Evolutionary conservation across 2,329 filamentous ascomycete species (phyloP).

Genomic region (Anthostomella pinea): DNA sequence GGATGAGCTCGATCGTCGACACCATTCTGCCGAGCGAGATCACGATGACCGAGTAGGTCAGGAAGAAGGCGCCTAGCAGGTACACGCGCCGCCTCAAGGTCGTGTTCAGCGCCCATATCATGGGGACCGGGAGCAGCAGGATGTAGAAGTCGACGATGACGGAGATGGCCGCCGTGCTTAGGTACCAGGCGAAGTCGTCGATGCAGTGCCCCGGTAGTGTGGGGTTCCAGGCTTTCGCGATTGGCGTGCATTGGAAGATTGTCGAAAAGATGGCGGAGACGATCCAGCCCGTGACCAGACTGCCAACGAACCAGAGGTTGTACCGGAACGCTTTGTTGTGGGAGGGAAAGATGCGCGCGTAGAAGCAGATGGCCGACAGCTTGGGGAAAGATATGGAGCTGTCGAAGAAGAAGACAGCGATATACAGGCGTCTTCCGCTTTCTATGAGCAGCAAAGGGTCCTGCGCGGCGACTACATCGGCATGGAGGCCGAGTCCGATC

Average conservation of each 20-base stretch:
- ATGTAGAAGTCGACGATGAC: conserved; percentile 13
- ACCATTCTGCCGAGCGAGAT: conserved; percentile 12
- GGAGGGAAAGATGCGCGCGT: conserved; percentile 13
- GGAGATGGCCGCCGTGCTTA: conserved; percentile 8
- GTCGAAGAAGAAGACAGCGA: conserved; percentile 18
- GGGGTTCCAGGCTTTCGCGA: conserved; percentile 8
- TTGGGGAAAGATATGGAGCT: conserved; percentile 15
- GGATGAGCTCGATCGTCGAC: conserved; percentile 9
- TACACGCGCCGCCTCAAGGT: conserved; percentile 11
- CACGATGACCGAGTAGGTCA: conserved; percentile 18
- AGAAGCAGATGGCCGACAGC: conserved; percentile 16
- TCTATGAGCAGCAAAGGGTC: conserved; percentile 7
- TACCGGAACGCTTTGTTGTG: conserved; percentile 8
- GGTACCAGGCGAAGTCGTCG: conserved; percentile 9
- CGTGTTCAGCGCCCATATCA: conserved; percentile 12
- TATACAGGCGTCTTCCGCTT: conserved; percentile 12
- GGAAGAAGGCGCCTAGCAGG: conserved; percentile 13
- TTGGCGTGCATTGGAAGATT: conserved; percentile 9
- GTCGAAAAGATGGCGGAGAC: conserved; percentile 3
- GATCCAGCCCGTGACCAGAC: conserved; percentile 5
- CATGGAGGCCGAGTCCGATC: conserved; percentile 11
- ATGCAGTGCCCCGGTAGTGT: conserved; percentile 6
- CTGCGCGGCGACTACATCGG: conserved; percentile 2
- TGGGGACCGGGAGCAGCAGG: conserved; percentile 10
- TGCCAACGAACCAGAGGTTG: conserved; percentile 10